Conservation (phyloP, 176 grass and related monocot genomes). For the Thalia dealbata region DNA sequence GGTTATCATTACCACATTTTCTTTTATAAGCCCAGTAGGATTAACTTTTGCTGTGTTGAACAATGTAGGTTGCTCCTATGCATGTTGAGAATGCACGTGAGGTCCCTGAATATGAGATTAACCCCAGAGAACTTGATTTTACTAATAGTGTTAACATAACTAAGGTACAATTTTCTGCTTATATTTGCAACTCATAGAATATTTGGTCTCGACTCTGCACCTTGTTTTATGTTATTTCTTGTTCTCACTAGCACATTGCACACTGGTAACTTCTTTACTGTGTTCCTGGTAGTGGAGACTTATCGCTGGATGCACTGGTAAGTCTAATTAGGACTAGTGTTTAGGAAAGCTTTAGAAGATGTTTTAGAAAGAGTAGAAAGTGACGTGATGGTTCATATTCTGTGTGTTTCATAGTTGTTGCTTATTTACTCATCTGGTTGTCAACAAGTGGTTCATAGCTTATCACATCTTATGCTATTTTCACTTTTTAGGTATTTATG, state of each 20-base stretch:
- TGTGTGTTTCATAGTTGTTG: not conserved
- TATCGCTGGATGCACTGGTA: not conserved
- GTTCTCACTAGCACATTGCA: no score
- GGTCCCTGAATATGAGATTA: conserved; percentile 89
- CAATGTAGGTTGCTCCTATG: conserved; percentile 74
- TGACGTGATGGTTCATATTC: not conserved
- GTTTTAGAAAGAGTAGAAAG: not conserved
- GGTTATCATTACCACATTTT: not conserved
- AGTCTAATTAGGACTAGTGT: not conserved
- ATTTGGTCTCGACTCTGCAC: not conserved
- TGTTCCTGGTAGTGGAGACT: no score
- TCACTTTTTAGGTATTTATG: not conserved
- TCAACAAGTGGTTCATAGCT: not conserved
- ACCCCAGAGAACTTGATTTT: conserved; percentile 63
- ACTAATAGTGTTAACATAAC: conserved; percentile 44
- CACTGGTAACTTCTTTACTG: no score
- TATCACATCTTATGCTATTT: not conserved
- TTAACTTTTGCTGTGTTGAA: conserved; percentile 16
- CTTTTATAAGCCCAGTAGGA: conserved; percentile 2
- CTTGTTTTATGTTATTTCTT: not conserved
- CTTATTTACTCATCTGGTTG: not conserved
- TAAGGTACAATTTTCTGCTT: conserved; percentile 34
- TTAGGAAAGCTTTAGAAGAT: not conserved
- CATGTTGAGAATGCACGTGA: conserved; percentile 57
- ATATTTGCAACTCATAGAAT: not conserved